Evolutionary conservation across 768 basidiomycete species (phyloP), one percentile per base, ranked within the genome.

Genomic region (Lactarius deliciosus): DNA sequence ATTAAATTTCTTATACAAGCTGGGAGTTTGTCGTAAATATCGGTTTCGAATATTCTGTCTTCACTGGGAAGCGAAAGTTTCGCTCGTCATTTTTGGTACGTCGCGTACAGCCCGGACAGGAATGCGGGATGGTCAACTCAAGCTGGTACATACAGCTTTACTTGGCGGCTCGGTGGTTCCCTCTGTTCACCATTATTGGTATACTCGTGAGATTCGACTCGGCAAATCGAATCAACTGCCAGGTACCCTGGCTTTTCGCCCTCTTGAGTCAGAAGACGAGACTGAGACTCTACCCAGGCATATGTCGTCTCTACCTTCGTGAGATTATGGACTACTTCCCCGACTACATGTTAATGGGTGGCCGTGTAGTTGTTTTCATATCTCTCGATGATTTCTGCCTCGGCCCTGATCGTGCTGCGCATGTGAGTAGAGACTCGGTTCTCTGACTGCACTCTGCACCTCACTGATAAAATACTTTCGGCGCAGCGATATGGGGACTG

Each of bases 331-430:
- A 10, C 13, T 9, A 9, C 9, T 22, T 34, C 43, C n/a, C 8
- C 16, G 22, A 2, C 11, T 9, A 50, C 5, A 8, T 32, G 22
- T 38, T 6, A 28, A 50, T 30, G 3, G 41, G 53, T 25, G 8
- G 36, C 38, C 18, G 8, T 2, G n/a, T 41, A 68, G 67, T 5
- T 30, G 47, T 58, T 65, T 53, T 25, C 25, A 3, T 30, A 9
- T 20, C 20, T 61, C 22, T 25, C 64, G 2, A 38, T 61, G 20
- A 18, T 53, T 2, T 68, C 28, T 20, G 60, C 67, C 20, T 65
- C 67, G 28, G 57, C 43, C 3, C 64, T 68, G n/a, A 61, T 61
- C 34, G 54, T 65, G 22, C 45, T 65, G 32, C 67, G 67, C 28
- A 57, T 68, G 67, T 68, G 59, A 40, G 65, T 25, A 11, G n/a